Conservation (phyloP, 495 filamentous ascomycete species). For the Aspergillus sparsus region DNA sequence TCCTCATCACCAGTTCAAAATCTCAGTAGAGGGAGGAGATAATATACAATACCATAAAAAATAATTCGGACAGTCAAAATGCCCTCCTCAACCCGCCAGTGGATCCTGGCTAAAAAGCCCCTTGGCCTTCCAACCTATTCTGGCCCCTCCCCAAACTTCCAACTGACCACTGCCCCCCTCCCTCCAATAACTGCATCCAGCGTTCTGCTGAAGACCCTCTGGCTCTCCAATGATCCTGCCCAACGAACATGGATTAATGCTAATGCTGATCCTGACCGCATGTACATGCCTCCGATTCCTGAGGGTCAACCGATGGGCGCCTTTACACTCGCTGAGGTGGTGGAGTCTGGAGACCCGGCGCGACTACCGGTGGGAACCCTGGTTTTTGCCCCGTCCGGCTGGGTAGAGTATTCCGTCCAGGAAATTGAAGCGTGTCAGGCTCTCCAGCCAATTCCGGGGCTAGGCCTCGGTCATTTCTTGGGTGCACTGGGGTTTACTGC, state of each 20-base stretch:
- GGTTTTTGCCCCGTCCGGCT: conserved; percentile 42
- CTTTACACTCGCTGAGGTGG: conserved; percentile 46
- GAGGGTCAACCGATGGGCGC: conserved; percentile 63
- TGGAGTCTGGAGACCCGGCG: conserved; percentile 36
- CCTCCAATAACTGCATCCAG: conserved; percentile 51
- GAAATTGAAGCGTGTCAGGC: conserved; percentile 35
- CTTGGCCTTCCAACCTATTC: conserved; percentile 17
- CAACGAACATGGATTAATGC: conserved; percentile 66
- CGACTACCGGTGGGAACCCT: conserved; percentile 35
- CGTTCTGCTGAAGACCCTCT: conserved; percentile 60
- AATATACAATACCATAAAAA: not conserved
- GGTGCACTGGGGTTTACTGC: conserved; percentile 53
- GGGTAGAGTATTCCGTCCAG: conserved; percentile 53
- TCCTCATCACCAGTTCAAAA: too few relatives aligned
- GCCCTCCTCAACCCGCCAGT: conserved; percentile 33
- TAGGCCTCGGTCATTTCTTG: conserved; percentile 48
- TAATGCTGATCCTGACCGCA: conserved; percentile 41
- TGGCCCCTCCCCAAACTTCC: conserved; percentile 46
- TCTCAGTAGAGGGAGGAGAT: too few relatives aligned
- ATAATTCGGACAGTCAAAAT: conserved; percentile 6
- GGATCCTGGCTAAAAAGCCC: conserved; percentile 40
- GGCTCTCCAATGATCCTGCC: conserved; percentile 69
- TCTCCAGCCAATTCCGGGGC: conserved; percentile 33
- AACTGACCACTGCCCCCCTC: conserved; percentile 43
- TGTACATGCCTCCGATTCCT: conserved; percentile 60